phyloP scores from a whole-genome alignment of 2,329 filamentous ascomycete species.

The Sporothrix sp. region DNA sequence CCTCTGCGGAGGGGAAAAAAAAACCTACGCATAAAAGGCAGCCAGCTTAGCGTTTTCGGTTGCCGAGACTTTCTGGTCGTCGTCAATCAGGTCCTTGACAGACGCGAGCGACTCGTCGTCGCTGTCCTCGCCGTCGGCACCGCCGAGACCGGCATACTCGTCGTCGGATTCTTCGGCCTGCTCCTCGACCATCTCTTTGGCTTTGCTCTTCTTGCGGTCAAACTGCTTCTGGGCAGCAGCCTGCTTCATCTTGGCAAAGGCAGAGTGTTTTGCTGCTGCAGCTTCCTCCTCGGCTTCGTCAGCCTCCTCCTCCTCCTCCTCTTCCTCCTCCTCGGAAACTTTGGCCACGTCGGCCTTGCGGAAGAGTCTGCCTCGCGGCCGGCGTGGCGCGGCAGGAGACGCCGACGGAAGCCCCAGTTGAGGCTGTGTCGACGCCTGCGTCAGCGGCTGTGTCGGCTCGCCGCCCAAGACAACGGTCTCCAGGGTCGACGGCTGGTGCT shows the following conservation, averaged over 20 bases:
- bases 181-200: constrained; percentile 79
- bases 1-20: background rate
- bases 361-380: constrained; percentile 47
- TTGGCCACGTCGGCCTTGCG: constrained; percentile 32
- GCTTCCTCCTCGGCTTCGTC: constrained; percentile 9
- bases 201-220: constrained; percentile 78
- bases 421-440: constrained; percentile 26
- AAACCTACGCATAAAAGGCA: constrained; percentile 75
- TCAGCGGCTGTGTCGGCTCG: background rate
- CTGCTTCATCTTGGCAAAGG: constrained; percentile 27
- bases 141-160: constrained; percentile 90
- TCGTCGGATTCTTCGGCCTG: constrained; percentile 97
- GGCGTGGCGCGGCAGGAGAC: constrained; percentile 32
- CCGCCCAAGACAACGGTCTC: constrained; percentile 54
- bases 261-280: constrained; percentile 27
- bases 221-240: constrained; percentile 36
- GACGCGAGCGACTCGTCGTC: constrained; percentile 63
- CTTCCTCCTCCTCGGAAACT: constrained; percentile 28
- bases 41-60: constrained; percentile 73
- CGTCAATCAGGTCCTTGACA: constrained; percentile 82
- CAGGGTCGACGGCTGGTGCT: constrained; percentile 56
- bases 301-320: constrained; percentile 21
- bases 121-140: constrained; percentile 76
- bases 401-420: constrained; percentile 15
- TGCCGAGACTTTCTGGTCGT: constrained; percentile 63